Conservation (phyloP, 768 basidiomycete species). For the Phlebiopsis flavidoalba region DNA sequence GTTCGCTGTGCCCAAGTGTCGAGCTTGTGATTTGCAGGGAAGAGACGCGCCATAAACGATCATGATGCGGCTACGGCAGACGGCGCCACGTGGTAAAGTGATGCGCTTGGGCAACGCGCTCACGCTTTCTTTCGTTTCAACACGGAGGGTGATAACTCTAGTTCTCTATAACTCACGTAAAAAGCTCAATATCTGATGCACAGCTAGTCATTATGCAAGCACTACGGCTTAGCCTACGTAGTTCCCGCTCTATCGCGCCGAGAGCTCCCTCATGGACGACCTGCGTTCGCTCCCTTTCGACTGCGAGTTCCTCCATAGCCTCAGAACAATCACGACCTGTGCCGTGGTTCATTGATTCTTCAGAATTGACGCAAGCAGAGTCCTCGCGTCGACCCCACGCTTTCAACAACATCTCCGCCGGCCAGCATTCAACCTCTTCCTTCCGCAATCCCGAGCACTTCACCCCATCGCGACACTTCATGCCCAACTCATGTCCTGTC, state of each 20-base stretch:
- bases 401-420: slow-evolving; percentile 19
- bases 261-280: background rate
- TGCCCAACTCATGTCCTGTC: slow-evolving; percentile 50
- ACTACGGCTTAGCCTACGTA: background rate
- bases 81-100: background rate
- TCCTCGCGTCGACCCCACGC: slow-evolving; percentile 24
- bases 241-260: background rate
- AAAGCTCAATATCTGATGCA: too few relatives aligned
- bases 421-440: slow-evolving; percentile 38
- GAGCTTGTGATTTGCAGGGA: slow-evolving; percentile 11
- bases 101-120: background rate
- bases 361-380: slow-evolving; percentile 17
- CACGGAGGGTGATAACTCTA: background rate
- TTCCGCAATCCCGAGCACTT: slow-evolving; percentile 42
- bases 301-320: slow-evolving; percentile 3
- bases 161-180: too few relatives aligned
- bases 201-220: background rate
- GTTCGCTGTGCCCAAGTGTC: background rate
- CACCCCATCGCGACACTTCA: slow-evolving; percentile 47
- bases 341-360: slow-evolving; percentile 69
- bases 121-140: background rate
- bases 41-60: slow-evolving; percentile 1
- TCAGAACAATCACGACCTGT: slow-evolving; percentile 12
- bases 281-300: slow-evolving; percentile 1
- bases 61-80: background rate